Evolutionary conservation across 805 yeast species (phyloP).

Genomic region (Candida xiaguanensis): DNA sequence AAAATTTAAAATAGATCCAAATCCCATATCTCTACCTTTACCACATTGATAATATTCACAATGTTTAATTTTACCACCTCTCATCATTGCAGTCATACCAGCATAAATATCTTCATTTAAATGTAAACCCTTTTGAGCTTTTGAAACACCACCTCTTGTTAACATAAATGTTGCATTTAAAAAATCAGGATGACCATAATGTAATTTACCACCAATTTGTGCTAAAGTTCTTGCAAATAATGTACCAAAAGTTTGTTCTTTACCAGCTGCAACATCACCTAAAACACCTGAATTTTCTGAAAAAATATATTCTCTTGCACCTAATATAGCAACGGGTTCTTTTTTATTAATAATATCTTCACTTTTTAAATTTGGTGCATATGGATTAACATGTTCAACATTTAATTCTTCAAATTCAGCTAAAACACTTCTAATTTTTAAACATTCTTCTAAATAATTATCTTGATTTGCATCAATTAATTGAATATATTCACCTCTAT

Average conservation of each 20-base stretch:
- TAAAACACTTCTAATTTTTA: conserved; percentile 69
- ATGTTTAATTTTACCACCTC: conserved; percentile 84
- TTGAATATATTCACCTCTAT: conserved; percentile 78
- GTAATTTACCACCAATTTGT: conserved; percentile 77
- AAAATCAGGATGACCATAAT: conserved; percentile 87
- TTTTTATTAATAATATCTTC: conserved; percentile 42
- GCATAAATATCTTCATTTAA: conserved; percentile 85
- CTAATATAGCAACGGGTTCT: conserved; percentile 75
- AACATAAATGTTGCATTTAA: conserved; percentile 73
- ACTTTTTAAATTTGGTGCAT: conserved; percentile 66
- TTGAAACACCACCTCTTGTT: conserved; percentile 83
- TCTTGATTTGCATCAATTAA: conserved; percentile 83
- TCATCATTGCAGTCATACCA: conserved; percentile 72
- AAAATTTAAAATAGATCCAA: conserved; percentile 77
- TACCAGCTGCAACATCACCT: conserved; percentile 86
- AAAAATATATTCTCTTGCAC: conserved; percentile 80
- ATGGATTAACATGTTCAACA: conserved; percentile 71
- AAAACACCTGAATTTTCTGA: conserved; percentile 79
- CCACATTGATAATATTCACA: conserved; percentile 85
- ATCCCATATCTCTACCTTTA: conserved; percentile 82
- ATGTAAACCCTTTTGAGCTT: conserved; percentile 80
- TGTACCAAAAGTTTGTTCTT: conserved; percentile 85
- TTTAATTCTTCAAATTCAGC: conserved; percentile 69
- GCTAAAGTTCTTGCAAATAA: conserved; percentile 80
- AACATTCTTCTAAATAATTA: conserved; percentile 76